phyloP scores from a whole-genome alignment of 176 grass and related monocot species.

The Hordeum marinum region DNA sequence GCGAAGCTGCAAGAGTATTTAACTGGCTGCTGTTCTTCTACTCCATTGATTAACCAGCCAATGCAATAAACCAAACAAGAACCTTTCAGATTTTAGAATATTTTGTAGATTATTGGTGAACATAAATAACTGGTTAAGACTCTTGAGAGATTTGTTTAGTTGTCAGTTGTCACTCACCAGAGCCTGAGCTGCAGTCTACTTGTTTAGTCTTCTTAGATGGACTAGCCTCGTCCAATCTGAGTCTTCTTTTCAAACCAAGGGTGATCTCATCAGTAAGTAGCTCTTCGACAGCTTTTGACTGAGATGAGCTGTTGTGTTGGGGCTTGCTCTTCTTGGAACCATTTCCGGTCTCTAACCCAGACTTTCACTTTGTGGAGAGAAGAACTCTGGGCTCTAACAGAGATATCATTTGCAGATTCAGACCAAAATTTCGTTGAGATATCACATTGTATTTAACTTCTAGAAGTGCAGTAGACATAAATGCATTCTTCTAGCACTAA shows the following conservation, averaged over 20 bases:
- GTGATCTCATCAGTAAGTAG: conserved; percentile 31
- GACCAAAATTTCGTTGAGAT: not conserved
- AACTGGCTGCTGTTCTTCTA: conserved; percentile 22
- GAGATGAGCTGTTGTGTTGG: not conserved
- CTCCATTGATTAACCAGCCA: not conserved
- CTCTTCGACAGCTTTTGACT: not conserved
- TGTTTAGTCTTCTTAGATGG: conserved; percentile 50
- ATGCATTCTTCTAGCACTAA: not conserved
- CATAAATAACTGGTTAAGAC: not conserved
- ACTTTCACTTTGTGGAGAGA: conserved; percentile 27
- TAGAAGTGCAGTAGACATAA: not conserved
- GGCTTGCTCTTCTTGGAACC: conserved; percentile 36
- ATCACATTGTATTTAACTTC: not conserved
- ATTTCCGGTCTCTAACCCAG: not conserved
- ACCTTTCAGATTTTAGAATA: not conserved
- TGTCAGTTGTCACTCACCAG: not conserved
- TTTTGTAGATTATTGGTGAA: not conserved
- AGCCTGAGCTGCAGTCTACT: conserved; percentile 8
- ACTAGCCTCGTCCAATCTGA: conserved; percentile 47
- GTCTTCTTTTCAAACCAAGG: conserved; percentile 55
- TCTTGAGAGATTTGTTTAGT: not conserved
- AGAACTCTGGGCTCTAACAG: not conserved
- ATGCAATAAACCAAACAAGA: not conserved
- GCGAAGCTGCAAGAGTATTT: conserved; percentile 40
- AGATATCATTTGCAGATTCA: not conserved